phyloP scores from a whole-genome alignment of 1,139 yeast species.

The Taphrina deformans region DNA sequence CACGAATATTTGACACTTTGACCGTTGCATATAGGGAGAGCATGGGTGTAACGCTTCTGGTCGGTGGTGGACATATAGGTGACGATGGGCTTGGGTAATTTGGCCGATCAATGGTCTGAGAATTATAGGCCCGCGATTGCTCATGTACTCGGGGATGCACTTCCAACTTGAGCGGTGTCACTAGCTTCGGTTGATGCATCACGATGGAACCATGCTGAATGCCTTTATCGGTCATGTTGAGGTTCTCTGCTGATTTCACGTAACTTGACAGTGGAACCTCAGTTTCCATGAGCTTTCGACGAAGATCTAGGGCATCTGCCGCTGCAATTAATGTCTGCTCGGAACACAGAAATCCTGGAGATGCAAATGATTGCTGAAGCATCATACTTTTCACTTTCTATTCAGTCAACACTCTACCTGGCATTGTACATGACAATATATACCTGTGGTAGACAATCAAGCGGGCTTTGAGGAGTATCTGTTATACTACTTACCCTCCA shows the following conservation, averaged over 20 bases:
- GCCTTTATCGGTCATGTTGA: neutral
- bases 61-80: neutral
- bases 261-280: slow-evolving; percentile 3
- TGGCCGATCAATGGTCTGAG: neutral
- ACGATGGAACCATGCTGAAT: neutral
- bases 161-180: neutral
- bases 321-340: slow-evolving; percentile 2
- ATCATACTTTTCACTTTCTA: neutral
- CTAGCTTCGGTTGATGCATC: neutral
- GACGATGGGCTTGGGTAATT: neutral
- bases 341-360: neutral
- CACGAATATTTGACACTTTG: slow-evolving; percentile 32
- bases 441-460: slow-evolving; percentile 1
- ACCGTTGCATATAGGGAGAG: slow-evolving; percentile 17
- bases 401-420: too few species aligned
- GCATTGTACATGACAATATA: too few species aligned
- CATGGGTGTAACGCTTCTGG: slow-evolving; percentile 9
- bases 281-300: slow-evolving; percentile 14
- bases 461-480: neutral
- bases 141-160: neutral
- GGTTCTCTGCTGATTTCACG: neutral
- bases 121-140: neutral
- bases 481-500: too few species aligned
- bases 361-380: neutral
- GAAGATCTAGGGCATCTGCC: slow-evolving; percentile 9